A percentile compares a stretch with the other conserved stretches of the same genome.
phyloP scores from a whole-genome alignment of 345 rosid species.

The Euphorbia tirucalli region DNA sequence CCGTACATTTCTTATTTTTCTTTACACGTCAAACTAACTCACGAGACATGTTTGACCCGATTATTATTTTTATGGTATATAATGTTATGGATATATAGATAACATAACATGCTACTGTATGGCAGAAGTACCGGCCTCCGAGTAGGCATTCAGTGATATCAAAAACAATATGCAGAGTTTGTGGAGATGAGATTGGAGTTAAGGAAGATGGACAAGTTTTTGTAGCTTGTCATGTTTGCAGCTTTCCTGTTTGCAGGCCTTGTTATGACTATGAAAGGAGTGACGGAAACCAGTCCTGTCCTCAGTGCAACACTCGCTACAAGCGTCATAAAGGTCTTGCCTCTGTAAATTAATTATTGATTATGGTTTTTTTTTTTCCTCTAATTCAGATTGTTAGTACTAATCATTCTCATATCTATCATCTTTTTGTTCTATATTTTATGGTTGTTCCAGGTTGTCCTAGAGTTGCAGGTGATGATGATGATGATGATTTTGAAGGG shows the following conservation, averaged over 20 bases:
- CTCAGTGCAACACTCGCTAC: constrained; percentile 88
- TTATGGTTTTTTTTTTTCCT: background rate
- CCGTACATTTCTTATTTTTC: too few relatives aligned
- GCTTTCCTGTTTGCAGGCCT: constrained; percentile 83
- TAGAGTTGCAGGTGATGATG: constrained; percentile 67
- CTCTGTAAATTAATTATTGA: background rate
- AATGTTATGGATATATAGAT: too few relatives aligned
- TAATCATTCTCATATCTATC: too few relatives aligned
- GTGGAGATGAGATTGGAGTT: constrained; percentile 70
- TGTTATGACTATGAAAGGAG: constrained; percentile 91
- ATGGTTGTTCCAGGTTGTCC: constrained; percentile 50
- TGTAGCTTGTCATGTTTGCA: constrained; percentile 75
- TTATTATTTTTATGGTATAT: too few relatives aligned
- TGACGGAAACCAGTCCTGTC: constrained; percentile 83
- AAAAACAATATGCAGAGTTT: constrained; percentile 54
- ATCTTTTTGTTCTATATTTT: background rate
- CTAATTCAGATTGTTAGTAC: background rate
- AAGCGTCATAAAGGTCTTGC: constrained; percentile 71
- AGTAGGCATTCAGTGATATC: constrained; percentile 36
- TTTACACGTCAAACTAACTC: too few relatives aligned
- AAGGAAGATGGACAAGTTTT: constrained; percentile 57
- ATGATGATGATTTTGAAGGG: constrained; percentile 57
- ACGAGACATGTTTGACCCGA: too few relatives aligned
- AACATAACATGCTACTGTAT: background rate
- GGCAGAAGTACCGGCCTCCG: constrained; percentile 37